A percentile compares a stretch with the other conserved stretches of the same genome.
These are phyloP conservation scores for Lentinula sp. DNA, from an alignment of 768 basidiomycete genomes.

Conservation along the genomic window DNA sequence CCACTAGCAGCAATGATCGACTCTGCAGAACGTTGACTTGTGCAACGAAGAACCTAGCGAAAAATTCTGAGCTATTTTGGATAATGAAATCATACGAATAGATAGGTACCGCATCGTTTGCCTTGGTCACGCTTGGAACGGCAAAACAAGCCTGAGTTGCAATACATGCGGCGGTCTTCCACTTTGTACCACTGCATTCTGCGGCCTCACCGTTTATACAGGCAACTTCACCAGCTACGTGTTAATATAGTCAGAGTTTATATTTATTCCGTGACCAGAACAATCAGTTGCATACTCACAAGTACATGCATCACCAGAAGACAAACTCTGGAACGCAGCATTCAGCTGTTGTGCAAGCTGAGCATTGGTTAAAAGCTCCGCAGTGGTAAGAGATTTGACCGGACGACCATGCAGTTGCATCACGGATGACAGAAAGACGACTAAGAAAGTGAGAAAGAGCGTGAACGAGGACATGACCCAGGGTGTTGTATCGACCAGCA, in stretches of 20 bases:
- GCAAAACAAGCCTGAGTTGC: not conserved
- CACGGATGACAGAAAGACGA: not conserved
- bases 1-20: not conserved
- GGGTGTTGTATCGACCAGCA: not conserved
- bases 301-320: not conserved
- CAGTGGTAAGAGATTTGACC: not conserved
- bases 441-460: not conserved
- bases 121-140: not conserved
- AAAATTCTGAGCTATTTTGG: not conserved
- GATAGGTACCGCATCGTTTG: not conserved
- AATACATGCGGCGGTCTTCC: not conserved
- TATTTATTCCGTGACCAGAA: not conserved
- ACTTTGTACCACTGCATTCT: not conserved
- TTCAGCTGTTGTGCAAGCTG: not conserved
- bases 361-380: not conserved
- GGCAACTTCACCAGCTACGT: not conserved
- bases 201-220: not conserved
- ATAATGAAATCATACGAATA: not conserved
- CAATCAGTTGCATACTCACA: not conserved
- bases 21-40: not conserved
- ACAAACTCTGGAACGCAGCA: not conserved
- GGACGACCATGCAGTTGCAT: not conserved
- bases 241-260: not conserved
- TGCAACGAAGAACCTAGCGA: not conserved
- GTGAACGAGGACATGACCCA: not conserved